Evolutionary conservation across 306 rosid genomes (phyloP), one percentile per base, ranked within the genome.

Genomic region (Medicago lupulina): DNA sequence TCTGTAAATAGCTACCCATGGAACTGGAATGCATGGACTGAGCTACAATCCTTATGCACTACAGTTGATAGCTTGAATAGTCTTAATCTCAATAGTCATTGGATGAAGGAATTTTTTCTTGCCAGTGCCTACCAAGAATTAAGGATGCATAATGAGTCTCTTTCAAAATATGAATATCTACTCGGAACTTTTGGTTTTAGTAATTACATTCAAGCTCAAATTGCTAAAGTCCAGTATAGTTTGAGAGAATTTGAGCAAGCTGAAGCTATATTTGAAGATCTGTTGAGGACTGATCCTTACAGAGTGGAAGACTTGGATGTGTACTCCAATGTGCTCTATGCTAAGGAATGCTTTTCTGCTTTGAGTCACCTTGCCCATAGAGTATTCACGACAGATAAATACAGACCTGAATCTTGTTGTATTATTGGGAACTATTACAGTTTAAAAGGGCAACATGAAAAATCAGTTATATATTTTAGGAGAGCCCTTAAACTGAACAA

Each of bases 11-110:
- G 77, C 85, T 92, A 92, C 81, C 99, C 99, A 53, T 96, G 99
- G 99, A 96, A 96, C 80, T 96, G 99, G 99, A 91, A 75, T 88
- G 99, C 96, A 51, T 96, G 99, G 98, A 85, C 93, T 12, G 97
- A 96, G 83, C 82, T 96, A 80, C 98, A 86, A 86, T 88, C 96
- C 9, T 83, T 96, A 67, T 96, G 99, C 67, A 79, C 89, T 71
- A 81, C 88, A 25, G 78, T 87, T 60, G 99, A 96, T 74, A 75
- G 73, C 74, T 80, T 96, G 86, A 90, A 87, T 72, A 88, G 86
- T 85, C 97, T 92, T 66, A 83, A 77, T 88, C 96, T 96, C 82
- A 89, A 60, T 84, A 88, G 92, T 75, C 99, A 96, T 80, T 96
- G 99, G 99, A 92, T 96, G 98, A 92, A 87, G 82, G 97, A 96